phyloP scores from a whole-genome alignment of 73 alveolate genomes.

The Tetrahymena thermophila region DNA sequence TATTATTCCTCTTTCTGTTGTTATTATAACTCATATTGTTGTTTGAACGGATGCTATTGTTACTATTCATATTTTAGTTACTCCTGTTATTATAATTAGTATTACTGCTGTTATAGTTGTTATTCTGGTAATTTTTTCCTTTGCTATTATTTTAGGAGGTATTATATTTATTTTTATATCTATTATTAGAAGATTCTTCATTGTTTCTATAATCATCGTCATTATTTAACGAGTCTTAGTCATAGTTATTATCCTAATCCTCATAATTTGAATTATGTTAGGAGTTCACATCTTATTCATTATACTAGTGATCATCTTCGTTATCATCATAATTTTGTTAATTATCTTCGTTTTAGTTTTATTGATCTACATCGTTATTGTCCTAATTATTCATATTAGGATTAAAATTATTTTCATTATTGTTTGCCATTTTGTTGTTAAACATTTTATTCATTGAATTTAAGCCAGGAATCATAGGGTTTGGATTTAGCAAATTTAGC shows the following conservation, averaged over 20 bases:
- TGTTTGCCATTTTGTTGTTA: not conserved
- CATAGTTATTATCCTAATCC: not conserved
- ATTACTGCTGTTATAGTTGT: not conserved
- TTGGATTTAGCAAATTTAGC: not conserved
- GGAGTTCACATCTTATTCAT: not conserved
- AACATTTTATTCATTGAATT: not conserved
- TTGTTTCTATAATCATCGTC: not conserved
- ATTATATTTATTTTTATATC: not conserved
- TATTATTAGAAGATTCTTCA: not conserved
- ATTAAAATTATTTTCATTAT: not conserved
- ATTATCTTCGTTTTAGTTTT: not conserved
- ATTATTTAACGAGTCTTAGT: not conserved
- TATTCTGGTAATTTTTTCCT: not conserved
- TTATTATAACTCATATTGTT: not conserved
- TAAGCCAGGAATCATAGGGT: not conserved
- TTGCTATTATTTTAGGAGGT: not conserved
- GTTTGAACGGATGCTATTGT: not conserved
- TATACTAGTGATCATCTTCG: not conserved
- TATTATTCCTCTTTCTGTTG: not conserved
- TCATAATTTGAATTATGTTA: not conserved
- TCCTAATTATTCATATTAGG: not conserved
- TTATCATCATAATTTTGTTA: not conserved
- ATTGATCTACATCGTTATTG: not conserved
- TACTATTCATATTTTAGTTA: not conserved
- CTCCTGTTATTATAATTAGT: not conserved